Base-by-base conservation (phyloP, 768 basidiomycete species). In the Mrakia blollopis region DNA sequence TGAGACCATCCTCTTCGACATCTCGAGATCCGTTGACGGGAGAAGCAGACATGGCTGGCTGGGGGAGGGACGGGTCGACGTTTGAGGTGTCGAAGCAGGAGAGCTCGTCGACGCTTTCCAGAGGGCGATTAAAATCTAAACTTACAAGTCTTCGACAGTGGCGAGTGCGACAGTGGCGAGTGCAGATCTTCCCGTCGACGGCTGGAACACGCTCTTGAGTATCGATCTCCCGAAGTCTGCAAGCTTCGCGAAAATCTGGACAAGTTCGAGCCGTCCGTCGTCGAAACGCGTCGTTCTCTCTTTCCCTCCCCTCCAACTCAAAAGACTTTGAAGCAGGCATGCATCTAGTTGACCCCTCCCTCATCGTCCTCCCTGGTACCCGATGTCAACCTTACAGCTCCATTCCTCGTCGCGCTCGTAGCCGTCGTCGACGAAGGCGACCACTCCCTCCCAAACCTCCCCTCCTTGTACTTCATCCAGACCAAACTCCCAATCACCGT, bases 1-100 rank as follows among this genome's bases (percentile, higher is more conserved):
- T 80, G 67, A 77, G 71, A 11, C 73, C 76, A 2, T 77, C 76
- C 25, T 73, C 76, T 8, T 77, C 76, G 35, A 39, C 18, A 6
- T 50, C 47, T 6, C 50, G 71, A 44, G 41, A 39, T 3, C 37
- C 37, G 30, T 39, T 28, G 54, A 37, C 11, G 32, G 71, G 71
- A 47, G 71, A 71, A 18, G 54, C 71, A 28, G 47, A 37, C 47
- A 60, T 54, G 35, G 28, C 14, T 10, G 9, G 54, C n/a, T n/a
- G 70, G 21, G 23, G 47, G 70, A 32, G 28, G 44, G 70, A 44
- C 18, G 16, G 44, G 47, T 47, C 23, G 70, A 35, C n/a, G 70
- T 30, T 72, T 41, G 39, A 32, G 61, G n/a, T 28, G 28, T 21
- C 57, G 23, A 28, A 7, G 7, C 61, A 35, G 39, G 63, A 30